Base-by-base conservation (phyloP, 2,329 filamentous ascomycete genomes). In the Diplodia corticola region DNA sequence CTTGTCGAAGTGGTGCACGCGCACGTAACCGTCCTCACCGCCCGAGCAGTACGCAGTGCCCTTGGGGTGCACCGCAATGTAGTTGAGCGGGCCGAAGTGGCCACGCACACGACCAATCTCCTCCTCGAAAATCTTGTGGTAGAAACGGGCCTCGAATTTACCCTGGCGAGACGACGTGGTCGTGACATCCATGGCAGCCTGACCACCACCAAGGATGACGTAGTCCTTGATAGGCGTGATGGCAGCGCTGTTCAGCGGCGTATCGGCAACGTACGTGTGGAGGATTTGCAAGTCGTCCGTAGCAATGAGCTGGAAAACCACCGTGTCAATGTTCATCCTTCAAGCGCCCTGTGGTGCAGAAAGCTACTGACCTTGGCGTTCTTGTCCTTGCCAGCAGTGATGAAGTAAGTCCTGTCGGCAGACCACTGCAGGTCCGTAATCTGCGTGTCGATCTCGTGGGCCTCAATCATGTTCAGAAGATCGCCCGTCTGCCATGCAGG, bases 111-210 rank as follows among this genome's bases (percentile, higher is more conserved):
- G 90, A 73, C 95, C 95, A 75, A 98, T 94, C 84, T 99, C 95
- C 81, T 99, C 94, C 82, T 97, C 93, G 79, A 99, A 98, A 79
- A 99, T 90, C 87, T 96, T 98, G 89, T 99, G 95, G 86, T 97
- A 99, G 86, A 99, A 99, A 71, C 95, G 89, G 51, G 95, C 95
- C 82, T 99, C 95, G 84, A 99, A 99, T 83, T 98, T 98, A 82
- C 95, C 95, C 85, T 99, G 95, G 71, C 95, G 88, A 59, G 93
- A 89, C 37, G 90, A 90, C 61, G 95, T 98, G 64, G 92, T 96
- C 67, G 95, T 99, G 81, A 99, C 95, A 77, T 98, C 94, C 92
- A 97, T 97, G 77, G 95, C 95, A 70, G 93, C 95, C 83, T 99
- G 95, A 73, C 95, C 95, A 88, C 95, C 95, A 74, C 95, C 95